Base-by-base conservation (phyloP, 495 filamentous ascomycete genomes). In the Aspergillus heteromorphus region DNA sequence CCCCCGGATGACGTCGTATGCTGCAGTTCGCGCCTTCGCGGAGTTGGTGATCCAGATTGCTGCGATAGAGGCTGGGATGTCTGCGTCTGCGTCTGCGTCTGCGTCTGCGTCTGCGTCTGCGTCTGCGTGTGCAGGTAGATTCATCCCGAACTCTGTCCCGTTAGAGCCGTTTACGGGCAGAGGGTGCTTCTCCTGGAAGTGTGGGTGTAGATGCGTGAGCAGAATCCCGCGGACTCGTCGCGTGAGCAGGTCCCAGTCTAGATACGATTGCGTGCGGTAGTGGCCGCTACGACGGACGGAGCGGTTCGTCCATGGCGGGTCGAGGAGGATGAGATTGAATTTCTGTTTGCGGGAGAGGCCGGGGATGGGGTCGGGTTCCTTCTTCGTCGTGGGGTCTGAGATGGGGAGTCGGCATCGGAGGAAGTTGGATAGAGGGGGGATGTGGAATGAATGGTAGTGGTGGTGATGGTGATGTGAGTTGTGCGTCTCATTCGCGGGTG, bases 221-320 rank as follows among this genome's bases (percentile, higher is more conserved):
- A 77, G 63, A 16, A 73, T 66, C 43, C 65, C 49, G 5, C 56
- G 57, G 11, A 77, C 55, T 0, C 57, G 49, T 18, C 60, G 25
- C 11, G 65, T 67, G 2, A 77, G 61, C 8, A 49, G 6, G 4
- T 70, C 64, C 50, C 68, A 65, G 21, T 70, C 68, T 8, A 55
- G 48, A 45, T 73, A 71, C 8, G 72, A 60, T 11, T 76, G 72
- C n/a, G 81, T 85, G 1, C 64, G 57, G 68, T 97, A 97, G 17
- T 79, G 75, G 13, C 71, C 69, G 48, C 85, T 86, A 16, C 92
- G 83, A 49, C 79, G 79, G 9, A 86, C 93, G 19, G 91, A 96
- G n/a, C 82, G 79, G 63, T 96, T 97, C 2, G 89, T 86, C 92
- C 92, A 98, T 2, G 93, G 93, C 17, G 93, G 93, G 65, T 97